These are phyloP conservation scores for Plasmodium malariae DNA, from an alignment of 169 alveolate genomes.

Conservation along the genomic window DNA sequence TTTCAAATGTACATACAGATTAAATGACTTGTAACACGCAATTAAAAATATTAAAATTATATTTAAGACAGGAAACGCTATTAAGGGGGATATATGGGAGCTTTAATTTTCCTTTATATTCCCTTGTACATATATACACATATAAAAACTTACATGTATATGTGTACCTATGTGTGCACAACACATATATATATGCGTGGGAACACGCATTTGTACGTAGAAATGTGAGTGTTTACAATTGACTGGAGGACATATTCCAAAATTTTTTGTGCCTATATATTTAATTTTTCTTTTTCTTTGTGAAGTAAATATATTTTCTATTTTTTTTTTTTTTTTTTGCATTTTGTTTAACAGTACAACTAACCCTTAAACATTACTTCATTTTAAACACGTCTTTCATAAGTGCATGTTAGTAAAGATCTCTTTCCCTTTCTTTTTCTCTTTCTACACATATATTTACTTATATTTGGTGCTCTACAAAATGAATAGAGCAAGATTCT, in stretches of 20 bases:
- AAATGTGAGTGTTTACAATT: too few relatives aligned
- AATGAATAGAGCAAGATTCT: conserved; percentile 20
- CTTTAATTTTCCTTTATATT: background rate
- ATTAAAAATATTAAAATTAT: too few relatives aligned
- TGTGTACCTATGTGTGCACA: background rate
- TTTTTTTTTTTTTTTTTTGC: background rate
- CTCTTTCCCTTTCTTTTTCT: too few relatives aligned
- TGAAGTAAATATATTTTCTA: conserved; percentile 5
- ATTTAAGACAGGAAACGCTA: too few relatives aligned
- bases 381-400: background rate
- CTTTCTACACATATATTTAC: conserved; percentile 12
- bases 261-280: too few relatives aligned
- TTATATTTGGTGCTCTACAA: background rate
- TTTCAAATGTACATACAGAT: too few relatives aligned
- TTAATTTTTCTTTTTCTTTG: background rate
- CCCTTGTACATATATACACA: background rate
- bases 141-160: background rate
- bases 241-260: too few relatives aligned
- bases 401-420: background rate
- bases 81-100: background rate
- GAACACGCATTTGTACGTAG: background rate
- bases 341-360: conserved; percentile 7
- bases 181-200: background rate
- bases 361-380: background rate
- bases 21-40: too few relatives aligned